Evolutionary conservation across 805 yeast species (phyloP).

Genomic region (Scheffersomyces stipitis): DNA sequence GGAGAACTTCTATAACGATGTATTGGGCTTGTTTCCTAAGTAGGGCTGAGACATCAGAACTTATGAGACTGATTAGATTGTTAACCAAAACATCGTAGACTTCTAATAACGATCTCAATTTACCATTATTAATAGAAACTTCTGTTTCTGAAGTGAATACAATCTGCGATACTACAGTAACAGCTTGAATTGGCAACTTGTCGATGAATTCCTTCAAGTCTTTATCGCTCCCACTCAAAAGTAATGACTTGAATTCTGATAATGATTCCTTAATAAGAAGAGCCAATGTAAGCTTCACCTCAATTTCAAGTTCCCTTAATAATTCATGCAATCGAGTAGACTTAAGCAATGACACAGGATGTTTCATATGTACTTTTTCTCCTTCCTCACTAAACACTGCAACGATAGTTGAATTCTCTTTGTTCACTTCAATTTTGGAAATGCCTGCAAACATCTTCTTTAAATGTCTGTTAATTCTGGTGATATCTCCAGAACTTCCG

Average conservation of each 20-base stretch:
- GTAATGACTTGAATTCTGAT: constrained; percentile 3
- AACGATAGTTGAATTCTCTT: constrained; percentile 29
- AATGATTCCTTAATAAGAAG: constrained; percentile 29
- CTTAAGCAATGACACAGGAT: constrained; percentile 44
- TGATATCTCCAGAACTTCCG: constrained; percentile 57
- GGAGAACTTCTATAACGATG: constrained; percentile 66
- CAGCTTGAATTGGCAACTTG: constrained; percentile 54
- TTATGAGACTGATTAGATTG: constrained; percentile 25
- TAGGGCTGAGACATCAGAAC: constrained; percentile 20
- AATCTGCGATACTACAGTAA: constrained; percentile 55
- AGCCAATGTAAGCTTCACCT: constrained; percentile 51
- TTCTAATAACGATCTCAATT: constrained; percentile 2
- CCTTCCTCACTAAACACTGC: constrained; percentile 65
- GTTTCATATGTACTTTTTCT: constrained; percentile 49
- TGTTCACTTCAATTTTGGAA: constrained; percentile 36
- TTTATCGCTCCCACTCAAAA: background rate
- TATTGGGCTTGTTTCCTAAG: constrained; percentile 52
- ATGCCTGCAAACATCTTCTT: constrained; percentile 74
- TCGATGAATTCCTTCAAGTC: constrained; percentile 31
- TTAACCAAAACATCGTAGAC: constrained; percentile 13
- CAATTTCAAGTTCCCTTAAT: constrained; percentile 58
- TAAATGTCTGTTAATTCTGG: constrained; percentile 56
- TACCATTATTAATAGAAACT: constrained; percentile 10
- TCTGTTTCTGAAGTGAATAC: constrained; percentile 51
- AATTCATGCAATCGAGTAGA: constrained; percentile 55